These are phyloP conservation scores for Candida vaughaniae DNA, from an alignment of 805 yeast genomes.

Conservation along the genomic window DNA sequence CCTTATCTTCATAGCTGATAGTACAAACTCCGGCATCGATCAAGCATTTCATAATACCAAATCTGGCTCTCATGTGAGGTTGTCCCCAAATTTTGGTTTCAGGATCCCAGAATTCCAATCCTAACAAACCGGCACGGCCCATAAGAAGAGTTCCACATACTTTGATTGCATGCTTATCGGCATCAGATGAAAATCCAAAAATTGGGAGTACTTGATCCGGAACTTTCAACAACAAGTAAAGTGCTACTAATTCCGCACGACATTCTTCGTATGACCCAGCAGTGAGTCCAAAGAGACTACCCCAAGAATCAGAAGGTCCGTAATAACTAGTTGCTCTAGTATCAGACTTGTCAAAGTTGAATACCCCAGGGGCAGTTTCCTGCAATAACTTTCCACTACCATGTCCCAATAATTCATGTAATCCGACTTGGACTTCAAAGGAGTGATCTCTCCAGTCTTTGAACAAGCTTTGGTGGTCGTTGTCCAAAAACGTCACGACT, in stretches of 20 bases:
- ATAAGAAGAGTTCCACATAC: conserved; percentile 71
- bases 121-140: conserved; percentile 86
- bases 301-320: conserved; percentile 86
- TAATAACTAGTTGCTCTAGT: conserved; percentile 69
- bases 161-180: conserved; percentile 63
- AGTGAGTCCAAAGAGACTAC: conserved; percentile 74
- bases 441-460: conserved; percentile 75
- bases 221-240: conserved; percentile 70
- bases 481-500: conserved; percentile 64
- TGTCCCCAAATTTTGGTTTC: conserved; percentile 84
- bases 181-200: conserved; percentile 60
- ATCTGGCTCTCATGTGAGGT: conserved; percentile 93
- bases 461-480: conserved; percentile 53
- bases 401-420: conserved; percentile 88
- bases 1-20: conserved; percentile 47
- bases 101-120: conserved; percentile 88
- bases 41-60: conserved; percentile 75
- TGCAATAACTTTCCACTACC: conserved; percentile 83
- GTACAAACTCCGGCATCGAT: conserved; percentile 65
- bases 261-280: conserved; percentile 93
- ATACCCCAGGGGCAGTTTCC: conserved; percentile 54
- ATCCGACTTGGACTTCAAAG: conserved; percentile 91
- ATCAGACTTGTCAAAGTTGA: conserved; percentile 64
- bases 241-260: conserved; percentile 87
- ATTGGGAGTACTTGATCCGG: conserved; percentile 60